Evolutionary conservation across 1,284 basidiomycete genomes (phyloP).

Genomic region (Malassezia obtusa): DNA sequence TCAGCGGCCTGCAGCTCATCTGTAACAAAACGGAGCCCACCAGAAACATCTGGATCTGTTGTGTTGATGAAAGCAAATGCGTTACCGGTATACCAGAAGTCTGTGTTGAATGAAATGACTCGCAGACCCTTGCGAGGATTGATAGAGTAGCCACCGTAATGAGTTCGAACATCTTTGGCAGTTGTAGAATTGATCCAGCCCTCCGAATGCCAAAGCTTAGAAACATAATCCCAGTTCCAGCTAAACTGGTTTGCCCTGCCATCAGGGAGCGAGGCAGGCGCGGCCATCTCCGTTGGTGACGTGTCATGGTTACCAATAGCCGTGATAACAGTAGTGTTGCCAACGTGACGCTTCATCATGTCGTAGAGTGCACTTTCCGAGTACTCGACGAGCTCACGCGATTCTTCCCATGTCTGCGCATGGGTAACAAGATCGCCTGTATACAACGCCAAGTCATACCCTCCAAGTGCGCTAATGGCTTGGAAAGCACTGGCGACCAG

Average conservation of each 20-base stretch:
- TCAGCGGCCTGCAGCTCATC: constrained; percentile 59
- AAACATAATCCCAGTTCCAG: constrained; percentile 43
- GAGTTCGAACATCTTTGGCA: constrained; percentile 57
- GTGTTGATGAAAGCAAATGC: constrained; percentile 69
- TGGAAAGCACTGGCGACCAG: constrained; percentile 59
- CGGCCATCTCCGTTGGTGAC: constrained; percentile 27
- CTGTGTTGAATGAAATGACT: constrained; percentile 66
- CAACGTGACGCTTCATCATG: constrained; percentile 24
- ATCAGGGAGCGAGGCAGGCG: constrained; percentile 28
- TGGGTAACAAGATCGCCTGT: constrained; percentile 65
- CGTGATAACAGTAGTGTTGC: constrained; percentile 34
- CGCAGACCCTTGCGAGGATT: constrained; percentile 60
- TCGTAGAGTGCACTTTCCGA: constrained; percentile 39
- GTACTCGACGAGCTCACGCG: constrained; percentile 33
- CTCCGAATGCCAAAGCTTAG: constrained; percentile 47
- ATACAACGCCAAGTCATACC: constrained; percentile 61
- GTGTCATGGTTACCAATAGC: constrained; percentile 46
- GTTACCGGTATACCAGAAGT: constrained; percentile 51
- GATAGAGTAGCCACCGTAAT: constrained; percentile 68
- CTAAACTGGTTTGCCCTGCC: constrained; percentile 29
- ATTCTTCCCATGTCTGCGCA: constrained; percentile 32
- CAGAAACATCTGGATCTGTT: constrained; percentile 60
- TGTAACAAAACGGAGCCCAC: constrained; percentile 67
- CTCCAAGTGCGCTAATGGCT: constrained; percentile 58
- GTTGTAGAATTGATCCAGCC: constrained; percentile 60